Conservation (phyloP, 1,139 yeast species). For the Petasospora fabianii region DNA sequence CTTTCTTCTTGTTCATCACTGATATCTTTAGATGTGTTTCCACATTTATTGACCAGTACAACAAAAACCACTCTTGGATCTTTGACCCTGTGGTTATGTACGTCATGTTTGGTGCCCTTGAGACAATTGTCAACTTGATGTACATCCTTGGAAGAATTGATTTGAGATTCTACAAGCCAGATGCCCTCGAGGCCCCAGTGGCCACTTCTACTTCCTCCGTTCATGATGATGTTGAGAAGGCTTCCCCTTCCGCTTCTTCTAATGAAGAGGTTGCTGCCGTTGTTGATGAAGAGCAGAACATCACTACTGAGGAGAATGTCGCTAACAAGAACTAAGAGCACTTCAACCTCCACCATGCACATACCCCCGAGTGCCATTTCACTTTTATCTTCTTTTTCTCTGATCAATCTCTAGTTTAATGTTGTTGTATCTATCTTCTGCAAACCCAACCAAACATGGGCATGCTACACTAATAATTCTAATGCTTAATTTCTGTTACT, state of each 20-base stretch:
- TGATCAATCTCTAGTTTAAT: too few species aligned
- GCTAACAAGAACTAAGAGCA: constrained; percentile 4
- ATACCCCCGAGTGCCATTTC: too few species aligned
- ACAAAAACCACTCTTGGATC: constrained; percentile 37
- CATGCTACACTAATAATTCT: too few species aligned
- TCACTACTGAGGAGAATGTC: constrained; percentile 1
- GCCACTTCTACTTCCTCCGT: constrained; percentile 1
- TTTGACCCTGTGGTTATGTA: constrained; percentile 60
- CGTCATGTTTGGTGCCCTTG: constrained; percentile 64
- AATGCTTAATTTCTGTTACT: too few species aligned
- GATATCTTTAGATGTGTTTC: constrained; percentile 56
- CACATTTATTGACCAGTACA: constrained; percentile 40
- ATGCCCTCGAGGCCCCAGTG: constrained; percentile 11
- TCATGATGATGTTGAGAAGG: constrained; percentile 6
- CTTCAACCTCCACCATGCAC: too few species aligned
- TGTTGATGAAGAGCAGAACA: background rate
- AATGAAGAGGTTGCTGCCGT: background rate
- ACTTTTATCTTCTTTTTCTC: too few species aligned
- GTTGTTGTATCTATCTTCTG: too few species aligned
- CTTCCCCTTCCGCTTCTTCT: constrained; percentile 1
- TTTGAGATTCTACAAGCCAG: constrained; percentile 73
- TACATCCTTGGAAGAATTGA: constrained; percentile 65
- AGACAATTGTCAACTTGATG: constrained; percentile 50
- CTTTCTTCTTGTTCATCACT: constrained; percentile 52
- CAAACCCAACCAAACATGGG: too few species aligned